Conservation (phyloP, 306 rosid species). For the Abrus precatorius region DNA sequence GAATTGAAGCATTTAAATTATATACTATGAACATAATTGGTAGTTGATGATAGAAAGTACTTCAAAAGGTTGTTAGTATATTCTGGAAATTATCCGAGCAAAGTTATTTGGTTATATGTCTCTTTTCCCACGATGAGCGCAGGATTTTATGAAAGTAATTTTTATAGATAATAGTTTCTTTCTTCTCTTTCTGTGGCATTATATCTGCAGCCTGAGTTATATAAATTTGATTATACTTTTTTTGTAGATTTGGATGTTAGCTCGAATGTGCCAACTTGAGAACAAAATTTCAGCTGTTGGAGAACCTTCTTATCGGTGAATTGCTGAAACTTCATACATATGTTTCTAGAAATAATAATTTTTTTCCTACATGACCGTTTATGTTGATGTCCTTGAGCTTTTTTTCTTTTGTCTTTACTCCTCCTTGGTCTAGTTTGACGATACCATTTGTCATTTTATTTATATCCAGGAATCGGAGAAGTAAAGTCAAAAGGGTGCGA, state of each 20-base stretch:
- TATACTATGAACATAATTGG: slow-evolving; percentile 6
- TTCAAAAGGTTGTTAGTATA: slow-evolving; percentile 14
- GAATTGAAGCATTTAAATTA: slow-evolving; percentile 18
- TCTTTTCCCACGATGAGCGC: slow-evolving; percentile 20
- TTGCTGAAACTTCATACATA: slow-evolving; percentile 28
- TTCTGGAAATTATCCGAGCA: slow-evolving; percentile 23
- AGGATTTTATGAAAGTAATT: slow-evolving; percentile 1
- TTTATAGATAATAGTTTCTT: slow-evolving; percentile 17
- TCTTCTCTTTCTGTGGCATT: slow-evolving; percentile 32
- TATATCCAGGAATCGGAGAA: slow-evolving; percentile 71
- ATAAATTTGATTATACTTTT: slow-evolving; percentile 30
- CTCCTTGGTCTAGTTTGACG: slow-evolving; percentile 32
- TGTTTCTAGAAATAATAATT: slow-evolving; percentile 29
- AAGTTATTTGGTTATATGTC: slow-evolving; percentile 37
- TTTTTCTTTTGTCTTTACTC: background rate
- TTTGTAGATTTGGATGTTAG: slow-evolving; percentile 93
- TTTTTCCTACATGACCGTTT: background rate
- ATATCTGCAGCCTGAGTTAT: slow-evolving; percentile 25
- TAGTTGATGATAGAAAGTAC: slow-evolving; percentile 39
- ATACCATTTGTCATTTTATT: slow-evolving; percentile 27
- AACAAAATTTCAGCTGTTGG: slow-evolving; percentile 95
- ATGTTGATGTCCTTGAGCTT: slow-evolving; percentile 12
- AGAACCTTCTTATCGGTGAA: slow-evolving; percentile 92
- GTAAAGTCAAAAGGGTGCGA: slow-evolving; percentile 80
- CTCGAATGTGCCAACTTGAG: slow-evolving; percentile 98